Percentiles rank a stretch among this genome's conserved stretches.
Evolutionary conservation across 2,329 filamentous ascomycete genomes (phyloP).

Genomic region (Aureobasidium leucospermi): DNA sequence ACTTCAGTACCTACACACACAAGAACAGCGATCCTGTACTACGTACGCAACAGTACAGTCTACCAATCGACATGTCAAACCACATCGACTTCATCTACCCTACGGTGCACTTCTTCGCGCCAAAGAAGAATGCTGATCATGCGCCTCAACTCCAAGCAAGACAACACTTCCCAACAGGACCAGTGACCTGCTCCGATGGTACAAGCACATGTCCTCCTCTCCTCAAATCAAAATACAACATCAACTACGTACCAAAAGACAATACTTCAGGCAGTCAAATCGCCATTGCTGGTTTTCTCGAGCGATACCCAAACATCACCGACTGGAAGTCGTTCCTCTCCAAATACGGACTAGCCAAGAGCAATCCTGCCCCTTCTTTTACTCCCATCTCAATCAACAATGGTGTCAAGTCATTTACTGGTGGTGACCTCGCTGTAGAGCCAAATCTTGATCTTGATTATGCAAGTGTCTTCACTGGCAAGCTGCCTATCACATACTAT

Average conservation of each 20-base stretch:
- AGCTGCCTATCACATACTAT: too few species aligned
- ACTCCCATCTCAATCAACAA: constrained; percentile 19
- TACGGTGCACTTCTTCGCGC: too few species aligned
- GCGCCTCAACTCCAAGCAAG: not conserved
- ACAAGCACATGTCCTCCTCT: constrained; percentile 20
- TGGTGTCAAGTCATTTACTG: constrained; percentile 16
- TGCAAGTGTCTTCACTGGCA: constrained; percentile 22
- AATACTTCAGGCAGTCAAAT: constrained; percentile 17
- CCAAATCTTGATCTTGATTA: constrained; percentile 22
- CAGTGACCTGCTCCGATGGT: constrained; percentile 37
- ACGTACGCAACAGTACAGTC: too few species aligned
- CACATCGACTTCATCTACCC: too few species aligned
- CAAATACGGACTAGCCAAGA: not conserved
- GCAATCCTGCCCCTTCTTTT: constrained; percentile 19
- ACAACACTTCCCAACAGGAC: constrained; percentile 23
- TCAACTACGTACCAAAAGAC: constrained; percentile 19
- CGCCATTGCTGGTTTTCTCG: constrained; percentile 21
- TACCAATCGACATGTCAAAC: too few species aligned
- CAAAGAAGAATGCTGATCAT: not conserved
- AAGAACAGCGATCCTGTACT: too few species aligned
- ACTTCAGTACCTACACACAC: too few species aligned
- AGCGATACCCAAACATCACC: constrained; percentile 17
- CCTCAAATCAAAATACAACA: constrained; percentile 18
- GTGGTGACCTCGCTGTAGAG: constrained; percentile 19
- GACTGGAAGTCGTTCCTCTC: constrained; percentile 19